Evolutionary conservation across 139 green algal genomes (phyloP), one percentile per base, ranked within the genome.

Genomic region (Haematococcus lacustris): DNA sequence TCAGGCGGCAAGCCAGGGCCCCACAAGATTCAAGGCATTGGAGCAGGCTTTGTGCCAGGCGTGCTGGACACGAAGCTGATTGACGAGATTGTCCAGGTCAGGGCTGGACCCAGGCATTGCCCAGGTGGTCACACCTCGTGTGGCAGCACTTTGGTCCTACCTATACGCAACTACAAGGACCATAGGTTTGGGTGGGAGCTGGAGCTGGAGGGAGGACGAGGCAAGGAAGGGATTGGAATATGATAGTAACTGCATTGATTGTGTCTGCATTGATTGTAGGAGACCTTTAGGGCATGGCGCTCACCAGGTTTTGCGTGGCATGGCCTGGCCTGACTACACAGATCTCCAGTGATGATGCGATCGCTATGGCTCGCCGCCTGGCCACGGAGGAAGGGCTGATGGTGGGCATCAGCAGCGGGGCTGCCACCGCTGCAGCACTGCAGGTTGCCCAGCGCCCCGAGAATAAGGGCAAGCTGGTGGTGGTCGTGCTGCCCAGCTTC

Each of bases 1-100:
- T 93, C 81, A 7, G 95, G 95, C 35, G 94, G 91, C 53, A 91
- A 89, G 74, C 93, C 94, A 0, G 94, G 95, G 5, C 93, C 95
- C 59, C 95, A 99, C 83, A 97, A 98, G 89, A 97, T 97, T 73
- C 92, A 97, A 80, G 92, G 92, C 75, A 97, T 97, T 65, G 92
- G 91, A 26, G 91, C 89, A 7, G 91, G 89, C 47, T 94, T 95
- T 63, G 80, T 99, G n/a, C 96, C 96, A 3, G 92, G 91, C 25
- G 89, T 97, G 68, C 82, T 99, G 71, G 88, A 98, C 81, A 87
- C 87, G 9, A 73, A 78, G 17, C 61, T 98, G 33, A 88, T 95
- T 40, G 88, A 97, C 66, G 93, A 98, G 82, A 81, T 98, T 33
- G 78, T 97, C 53, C 83, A 92, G 86, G 88, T 94, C 39, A 17